These are phyloP conservation scores for Selaginella moellendorffii DNA, from an alignment of 75 land plant genomes.

Conservation along the genomic window DNA sequence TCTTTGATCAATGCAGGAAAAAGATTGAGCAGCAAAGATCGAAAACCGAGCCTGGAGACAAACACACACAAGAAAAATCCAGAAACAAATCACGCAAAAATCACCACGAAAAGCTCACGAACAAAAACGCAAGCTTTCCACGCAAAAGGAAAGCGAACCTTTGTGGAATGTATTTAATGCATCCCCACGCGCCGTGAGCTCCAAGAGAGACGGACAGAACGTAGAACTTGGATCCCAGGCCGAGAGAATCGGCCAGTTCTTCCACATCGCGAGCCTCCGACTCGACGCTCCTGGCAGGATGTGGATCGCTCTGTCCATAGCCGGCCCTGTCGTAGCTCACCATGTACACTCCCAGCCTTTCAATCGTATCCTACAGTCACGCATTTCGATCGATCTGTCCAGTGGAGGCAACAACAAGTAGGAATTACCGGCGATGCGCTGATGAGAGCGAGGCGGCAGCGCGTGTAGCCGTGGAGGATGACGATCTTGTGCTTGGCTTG, in stretches of 20 bases:
- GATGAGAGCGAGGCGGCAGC: slow-evolving; percentile 30
- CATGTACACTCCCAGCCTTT: slow-evolving; percentile 47
- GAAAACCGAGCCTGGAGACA: background rate
- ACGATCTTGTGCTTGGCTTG: slow-evolving; percentile 47
- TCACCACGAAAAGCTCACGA: too few species aligned
- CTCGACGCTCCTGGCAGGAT: slow-evolving; percentile 40
- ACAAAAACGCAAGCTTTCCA: too few species aligned
- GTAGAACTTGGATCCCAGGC: slow-evolving; percentile 52
- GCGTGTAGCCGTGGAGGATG: slow-evolving; percentile 41
- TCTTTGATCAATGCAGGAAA: too few species aligned
- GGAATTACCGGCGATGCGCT: slow-evolving; percentile 31
- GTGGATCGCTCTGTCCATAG: slow-evolving; percentile 88
- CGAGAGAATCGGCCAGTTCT: slow-evolving; percentile 63
- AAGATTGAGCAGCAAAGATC: too few species aligned
- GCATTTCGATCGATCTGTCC: too few species aligned
- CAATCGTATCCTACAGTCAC: slow-evolving; percentile 40
- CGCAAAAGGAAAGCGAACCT: too few species aligned
- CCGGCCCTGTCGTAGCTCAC: slow-evolving; percentile 83
- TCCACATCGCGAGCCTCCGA: slow-evolving; percentile 59
- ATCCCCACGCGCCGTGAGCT: slow-evolving; percentile 45
- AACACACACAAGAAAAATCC: background rate
- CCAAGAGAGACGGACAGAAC: slow-evolving; percentile 62
- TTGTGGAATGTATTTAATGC: slow-evolving; percentile 77
- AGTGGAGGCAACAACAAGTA: too few species aligned
- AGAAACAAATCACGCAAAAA: background rate